Base-by-base conservation (phyloP, 371 early-diverging fungal genomes). In the Saksenaea vasiformis region DNA sequence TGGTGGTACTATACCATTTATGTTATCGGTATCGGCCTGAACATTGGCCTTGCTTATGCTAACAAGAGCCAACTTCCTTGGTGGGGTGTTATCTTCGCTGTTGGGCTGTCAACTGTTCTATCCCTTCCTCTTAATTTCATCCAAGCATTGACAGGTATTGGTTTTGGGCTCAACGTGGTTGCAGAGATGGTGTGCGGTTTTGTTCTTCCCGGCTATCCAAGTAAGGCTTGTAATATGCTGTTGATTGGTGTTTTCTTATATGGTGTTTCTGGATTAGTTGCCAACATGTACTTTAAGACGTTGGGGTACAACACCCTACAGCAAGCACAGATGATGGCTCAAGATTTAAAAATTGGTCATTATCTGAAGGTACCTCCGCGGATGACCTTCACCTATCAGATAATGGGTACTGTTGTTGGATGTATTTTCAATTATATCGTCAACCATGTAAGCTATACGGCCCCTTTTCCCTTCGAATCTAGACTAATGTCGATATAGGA, bases 351-450 rank as follows among this genome's bases (percentile, higher is more conserved):
- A 60, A 78, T 90, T 38, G 91, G 90, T n/a, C 86, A 89, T 39
- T 91, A 91, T 68, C 85, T 91, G 77, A 91, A 91, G 72, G 85
- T 90, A 0, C 90, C 90, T 22, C 91, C 91, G 2, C 78, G 87
- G 14, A 56, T 76, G 35, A 71, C 86, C 60, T 90, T 89, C 61
- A 61, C 76, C 1, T 77, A 79, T 10, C 90, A 89, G 65, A 69
- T 90, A 35, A 66, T 80, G 34, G 90, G 90, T 9, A 88, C 89
- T 0, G 66, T 87, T 1, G 62, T 88, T 35, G 87, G 85, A 11
- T 70, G 71, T 34, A 47, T 83, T 17, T 82, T 84, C 65, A 85
- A 85, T 54, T 85, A 82, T 55, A 58, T 82, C 24, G 79, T 84
- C 34, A 83, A 79, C 38, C 35, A 68, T 28, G 66, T 66, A 69